phyloP scores from a whole-genome alignment of 2,329 filamentous ascomycete genomes.

The Xylariaceae sp. region DNA sequence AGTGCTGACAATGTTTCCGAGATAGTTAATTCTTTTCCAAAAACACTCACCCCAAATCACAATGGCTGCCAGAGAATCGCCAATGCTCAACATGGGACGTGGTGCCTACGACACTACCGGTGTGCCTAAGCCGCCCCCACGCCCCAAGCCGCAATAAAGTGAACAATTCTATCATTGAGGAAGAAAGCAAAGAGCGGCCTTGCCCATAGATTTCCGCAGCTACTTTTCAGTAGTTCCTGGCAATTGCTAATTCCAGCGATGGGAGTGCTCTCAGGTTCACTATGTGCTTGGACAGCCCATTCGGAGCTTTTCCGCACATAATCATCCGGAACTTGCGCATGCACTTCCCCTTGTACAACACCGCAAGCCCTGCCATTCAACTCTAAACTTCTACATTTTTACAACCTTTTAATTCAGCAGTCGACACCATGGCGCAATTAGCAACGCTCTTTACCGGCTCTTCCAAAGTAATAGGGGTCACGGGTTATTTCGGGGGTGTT shows the following conservation, averaged over 20 bases:
- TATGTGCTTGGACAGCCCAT: slow-evolving; percentile 10
- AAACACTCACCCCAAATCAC: slow-evolving; percentile 10
- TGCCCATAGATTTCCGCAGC: not conserved
- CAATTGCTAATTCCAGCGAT: not conserved
- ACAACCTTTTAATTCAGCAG: slow-evolving; percentile 33
- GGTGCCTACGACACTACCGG: slow-evolving; percentile 37
- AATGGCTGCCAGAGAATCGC: slow-evolving; percentile 32
- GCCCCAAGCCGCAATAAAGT: slow-evolving; percentile 34
- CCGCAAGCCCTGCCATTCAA: slow-evolving; percentile 24
- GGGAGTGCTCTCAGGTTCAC: slow-evolving; percentile 2
- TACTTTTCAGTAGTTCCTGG: not conserved
- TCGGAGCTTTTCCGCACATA: slow-evolving; percentile 15
- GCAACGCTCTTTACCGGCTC: slow-evolving; percentile 22
- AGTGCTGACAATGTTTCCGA: slow-evolving; percentile 20
- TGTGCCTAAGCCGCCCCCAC: slow-evolving; percentile 35
- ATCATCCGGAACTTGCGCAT: slow-evolving; percentile 25
- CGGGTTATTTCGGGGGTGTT: slow-evolving; percentile 8
- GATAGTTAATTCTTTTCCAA: slow-evolving; percentile 10
- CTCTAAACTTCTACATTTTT: slow-evolving; percentile 26
- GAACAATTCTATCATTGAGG: not conserved
- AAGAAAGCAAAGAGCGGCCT: not conserved
- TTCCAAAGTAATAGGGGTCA: slow-evolving; percentile 1
- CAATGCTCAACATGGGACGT: slow-evolving; percentile 35
- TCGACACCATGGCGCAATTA: slow-evolving; percentile 7
- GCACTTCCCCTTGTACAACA: slow-evolving; percentile 33